Evolutionary conservation across 2,329 filamentous ascomycete species (phyloP).

Genomic region (Pleoardoris graminearum): DNA sequence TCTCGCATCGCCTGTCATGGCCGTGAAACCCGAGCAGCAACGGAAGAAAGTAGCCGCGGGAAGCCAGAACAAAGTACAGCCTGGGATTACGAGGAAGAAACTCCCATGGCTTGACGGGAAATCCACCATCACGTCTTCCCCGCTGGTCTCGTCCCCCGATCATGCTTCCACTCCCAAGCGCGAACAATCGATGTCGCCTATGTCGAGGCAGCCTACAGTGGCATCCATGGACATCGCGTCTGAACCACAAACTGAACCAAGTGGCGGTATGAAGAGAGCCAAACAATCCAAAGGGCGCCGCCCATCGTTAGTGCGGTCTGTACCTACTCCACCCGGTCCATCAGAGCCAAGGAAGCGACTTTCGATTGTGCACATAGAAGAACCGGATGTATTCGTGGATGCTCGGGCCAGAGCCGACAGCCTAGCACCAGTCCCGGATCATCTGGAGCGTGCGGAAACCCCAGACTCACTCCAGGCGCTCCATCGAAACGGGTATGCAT

Average conservation of each 20-base stretch:
- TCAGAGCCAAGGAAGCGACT: slow-evolving; percentile 18
- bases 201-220: slow-evolving; percentile 3
- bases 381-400: slow-evolving; percentile 10
- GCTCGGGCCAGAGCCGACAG: slow-evolving; percentile 20
- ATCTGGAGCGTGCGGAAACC: slow-evolving; percentile 25
- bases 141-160: neutral
- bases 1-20: slow-evolving; percentile 2
- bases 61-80: slow-evolving; percentile 13
- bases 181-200: slow-evolving; percentile 7
- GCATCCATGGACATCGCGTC: slow-evolving; percentile 1
- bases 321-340: slow-evolving; percentile 1
- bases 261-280: slow-evolving; percentile 21
- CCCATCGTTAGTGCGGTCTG: slow-evolving; percentile 10
- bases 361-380: slow-evolving; percentile 17
- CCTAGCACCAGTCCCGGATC: slow-evolving; percentile 27
- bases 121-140: slow-evolving; percentile 13
- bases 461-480: slow-evolving; percentile 19
- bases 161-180: neutral
- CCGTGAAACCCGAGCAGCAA: neutral
- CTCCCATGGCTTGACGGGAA: slow-evolving; percentile 40
- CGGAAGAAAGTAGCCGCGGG: neutral
- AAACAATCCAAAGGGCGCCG: slow-evolving; percentile 18
- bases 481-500: slow-evolving; percentile 10
- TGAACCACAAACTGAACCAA: slow-evolving; percentile 11
- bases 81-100: slow-evolving; percentile 19